Percentiles rank a stretch among this genome's conserved stretches.
phyloP scores from a whole-genome alignment of 208 protist genomes.

The Vickermania spadyakhi region DNA sequence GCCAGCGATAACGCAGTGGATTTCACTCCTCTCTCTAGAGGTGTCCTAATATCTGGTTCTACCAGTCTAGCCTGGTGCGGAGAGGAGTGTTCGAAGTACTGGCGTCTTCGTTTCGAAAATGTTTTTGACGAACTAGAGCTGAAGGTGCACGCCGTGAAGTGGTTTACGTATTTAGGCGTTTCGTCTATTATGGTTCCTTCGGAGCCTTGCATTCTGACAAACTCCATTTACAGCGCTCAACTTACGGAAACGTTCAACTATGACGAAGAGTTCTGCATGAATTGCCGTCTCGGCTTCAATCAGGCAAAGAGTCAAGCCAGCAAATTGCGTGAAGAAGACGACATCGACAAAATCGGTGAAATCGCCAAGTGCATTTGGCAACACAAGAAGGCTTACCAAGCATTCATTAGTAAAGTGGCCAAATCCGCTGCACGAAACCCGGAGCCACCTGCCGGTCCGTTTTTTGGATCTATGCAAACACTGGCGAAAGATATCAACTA shows the following conservation, averaged over 20 bases:
- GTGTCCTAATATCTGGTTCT: constrained; percentile 3
- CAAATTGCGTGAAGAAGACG: constrained; percentile 24
- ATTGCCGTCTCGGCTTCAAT: constrained; percentile 40
- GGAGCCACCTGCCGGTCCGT: constrained; percentile 12
- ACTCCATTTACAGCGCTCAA: constrained; percentile 35
- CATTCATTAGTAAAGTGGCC: constrained; percentile 37
- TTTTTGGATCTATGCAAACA: constrained; percentile 12
- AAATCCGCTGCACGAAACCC: constrained; percentile 34
- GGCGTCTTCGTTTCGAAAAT: constrained; percentile 20
- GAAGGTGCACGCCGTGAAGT: constrained; percentile 30
- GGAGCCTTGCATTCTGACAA: constrained; percentile 11
- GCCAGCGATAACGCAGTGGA: constrained; percentile 67
- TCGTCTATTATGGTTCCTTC: constrained; percentile 1
- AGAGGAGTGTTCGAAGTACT: constrained; percentile 13
- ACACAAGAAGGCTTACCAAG: constrained; percentile 26
- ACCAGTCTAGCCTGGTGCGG: constrained; percentile 11
- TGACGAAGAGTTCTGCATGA: constrained; percentile 42
- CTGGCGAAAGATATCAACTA: constrained; percentile 33
- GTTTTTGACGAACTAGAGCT: constrained; percentile 14
- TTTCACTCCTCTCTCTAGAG: constrained; percentile 34
- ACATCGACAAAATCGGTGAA: constrained; percentile 28
- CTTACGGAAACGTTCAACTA: constrained; percentile 29
- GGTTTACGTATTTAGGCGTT: constrained; percentile 22
- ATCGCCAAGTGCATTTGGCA: constrained; percentile 31
- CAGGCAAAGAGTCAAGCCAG: constrained; percentile 39